Percentiles rank a stretch among this genome's conserved stretches.
phyloP scores from a whole-genome alignment of 306 rosid species.

The Benincasa hispida region DNA sequence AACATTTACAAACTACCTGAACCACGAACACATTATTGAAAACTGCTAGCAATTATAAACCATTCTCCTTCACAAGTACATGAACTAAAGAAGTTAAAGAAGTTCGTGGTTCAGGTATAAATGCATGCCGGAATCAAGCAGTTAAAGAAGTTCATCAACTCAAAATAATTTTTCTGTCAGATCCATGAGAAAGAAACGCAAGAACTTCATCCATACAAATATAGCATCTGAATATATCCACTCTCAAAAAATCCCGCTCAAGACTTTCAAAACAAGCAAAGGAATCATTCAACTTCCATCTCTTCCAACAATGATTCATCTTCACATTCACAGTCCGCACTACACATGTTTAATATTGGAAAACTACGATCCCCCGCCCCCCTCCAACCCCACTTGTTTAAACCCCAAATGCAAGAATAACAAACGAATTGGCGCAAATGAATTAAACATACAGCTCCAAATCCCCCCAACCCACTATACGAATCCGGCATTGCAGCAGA shows the following conservation, averaged over 20 bases:
- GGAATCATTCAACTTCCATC: neutral
- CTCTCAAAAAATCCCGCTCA: neutral
- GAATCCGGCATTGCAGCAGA: neutral
- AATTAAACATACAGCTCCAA: neutral
- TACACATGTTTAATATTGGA: neutral
- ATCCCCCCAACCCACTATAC: neutral
- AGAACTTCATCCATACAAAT: neutral
- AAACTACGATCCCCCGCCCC: neutral
- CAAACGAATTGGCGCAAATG: neutral
- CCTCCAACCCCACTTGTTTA: neutral
- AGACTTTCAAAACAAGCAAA: neutral
- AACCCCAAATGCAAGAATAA: neutral
- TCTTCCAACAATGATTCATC: neutral
- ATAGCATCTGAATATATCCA: neutral
- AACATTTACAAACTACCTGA: neutral
- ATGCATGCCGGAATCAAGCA: neutral
- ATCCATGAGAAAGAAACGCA: neutral
- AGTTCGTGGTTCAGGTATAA: neutral
- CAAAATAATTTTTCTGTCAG: neutral
- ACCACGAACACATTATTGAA: neutral
- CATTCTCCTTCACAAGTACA: neutral
- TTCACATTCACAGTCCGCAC: neutral
- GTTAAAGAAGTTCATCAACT: neutral
- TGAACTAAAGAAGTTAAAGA: neutral
- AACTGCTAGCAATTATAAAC: neutral